These are phyloP conservation scores for Fennellomyces sp. DNA, from an alignment of 371 early-diverging fungal species.

Conservation along the genomic window DNA sequence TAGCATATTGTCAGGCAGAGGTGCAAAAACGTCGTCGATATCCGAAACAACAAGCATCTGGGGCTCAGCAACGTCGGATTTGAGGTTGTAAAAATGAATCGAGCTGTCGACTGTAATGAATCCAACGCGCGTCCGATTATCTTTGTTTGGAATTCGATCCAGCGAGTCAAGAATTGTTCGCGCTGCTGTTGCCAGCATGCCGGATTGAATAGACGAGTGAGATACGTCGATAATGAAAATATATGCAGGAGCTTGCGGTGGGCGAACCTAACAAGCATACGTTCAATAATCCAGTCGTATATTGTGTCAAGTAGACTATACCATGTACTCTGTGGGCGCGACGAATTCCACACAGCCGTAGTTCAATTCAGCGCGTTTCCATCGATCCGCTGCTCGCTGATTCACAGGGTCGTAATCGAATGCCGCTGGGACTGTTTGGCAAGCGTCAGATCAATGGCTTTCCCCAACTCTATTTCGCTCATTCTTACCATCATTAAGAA, in stretches of 20 bases:
- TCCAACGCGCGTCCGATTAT: slow-evolving; percentile 86
- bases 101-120: slow-evolving; percentile 90
- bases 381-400: slow-evolving; percentile 69
- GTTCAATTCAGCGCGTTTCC: slow-evolving; percentile 73
- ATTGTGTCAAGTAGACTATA: neutral
- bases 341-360: slow-evolving; percentile 77
- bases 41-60: slow-evolving; percentile 94
- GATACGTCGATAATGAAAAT: slow-evolving; percentile 95
- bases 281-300: neutral
- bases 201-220: slow-evolving; percentile 80
- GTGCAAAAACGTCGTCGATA: slow-evolving; percentile 88
- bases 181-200: slow-evolving; percentile 75
- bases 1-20: slow-evolving; percentile 84
- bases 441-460: neutral
- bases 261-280: slow-evolving; percentile 54
- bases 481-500: slow-evolving; percentile 82
- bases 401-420: slow-evolving; percentile 80
- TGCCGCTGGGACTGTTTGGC: slow-evolving; percentile 61
- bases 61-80: slow-evolving; percentile 67
- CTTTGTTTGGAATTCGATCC: slow-evolving; percentile 87
- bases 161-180: slow-evolving; percentile 82
- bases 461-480: neutral
- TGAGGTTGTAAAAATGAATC: slow-evolving; percentile 91
- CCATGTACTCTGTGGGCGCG: slow-evolving; percentile 67
- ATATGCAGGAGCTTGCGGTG: slow-evolving; percentile 94